Evolutionary conservation across 495 filamentous ascomycete genomes (phyloP), one percentile per base, ranked within the genome.

Genomic region (Monascus purpureus): DNA sequence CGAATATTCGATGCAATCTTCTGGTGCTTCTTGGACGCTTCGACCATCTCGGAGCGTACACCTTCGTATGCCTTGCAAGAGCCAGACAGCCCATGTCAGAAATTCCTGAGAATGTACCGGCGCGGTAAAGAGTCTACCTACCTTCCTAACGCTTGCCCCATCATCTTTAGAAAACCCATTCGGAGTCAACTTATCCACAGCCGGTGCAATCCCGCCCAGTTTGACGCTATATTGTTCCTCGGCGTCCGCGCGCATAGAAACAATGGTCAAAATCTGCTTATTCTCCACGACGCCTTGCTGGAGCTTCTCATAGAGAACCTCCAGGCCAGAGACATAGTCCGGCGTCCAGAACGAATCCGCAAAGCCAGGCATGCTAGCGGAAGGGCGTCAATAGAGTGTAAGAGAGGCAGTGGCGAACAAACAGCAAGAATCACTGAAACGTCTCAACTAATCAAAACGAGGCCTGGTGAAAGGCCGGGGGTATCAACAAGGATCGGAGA

Each of bases 1-100:
- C 88, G 78, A 45, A 99, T 95, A 49, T 92, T 94, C 43, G 81
- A 80, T 25, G 86, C 82, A 36, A 96, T 95, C 58, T 92, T 95
- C 46, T 75, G 77, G 66, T 99, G 90, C 48, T 75, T 93, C 44
- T 76, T 81, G 17, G 86, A 62, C 2, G 88, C 86, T 40, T 90
- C 82, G 33, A 84, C 73, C 90, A 96, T 99, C 56, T 96, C 90
- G 22, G 75, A 74, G 30, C 85, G 84, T 27, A 95, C 75, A 32
- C 90, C 90, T 50, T 96, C 90, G 56, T 93, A 99, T 29, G 90
- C 92, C 85, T 93, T 47, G 20, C 4, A 5, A 22, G 4, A 5
- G 20, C 5, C 4, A 22, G 9, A 22, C 5, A 22, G 9, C 20
- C 20, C 20, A 33, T 13, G n/a, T n/a, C n/a, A n/a, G n/a, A n/a